Evolutionary conservation across 108 stramenopile genomes (phyloP), one percentile per base, ranked within the genome.

Genomic region (Skeletonema costatum): DNA sequence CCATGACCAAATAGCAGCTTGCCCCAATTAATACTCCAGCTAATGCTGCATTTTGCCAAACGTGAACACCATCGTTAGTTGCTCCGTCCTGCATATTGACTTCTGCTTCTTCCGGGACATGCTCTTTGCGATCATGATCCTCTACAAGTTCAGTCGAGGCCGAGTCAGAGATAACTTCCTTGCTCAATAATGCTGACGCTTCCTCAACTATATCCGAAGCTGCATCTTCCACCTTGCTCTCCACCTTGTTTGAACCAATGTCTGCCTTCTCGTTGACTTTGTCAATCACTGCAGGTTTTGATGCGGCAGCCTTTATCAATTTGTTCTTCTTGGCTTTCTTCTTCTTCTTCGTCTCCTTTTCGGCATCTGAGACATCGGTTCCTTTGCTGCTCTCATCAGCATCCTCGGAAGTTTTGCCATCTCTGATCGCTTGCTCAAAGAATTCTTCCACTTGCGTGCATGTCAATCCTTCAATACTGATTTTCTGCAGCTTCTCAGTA

Each of bases 401-500:
- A n/a, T 72, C 73, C 12, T 86, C 70, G 11, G 68, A 72, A 11
- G 78, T 56, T 9, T 77, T 76, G 19, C 88, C 87, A 29, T 88
- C 87, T 36, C 72, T 69, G 42, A 94, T 93, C 6, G 78, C 82
- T 46, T 83, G 68, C 58, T 80, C 76, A 36, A 96, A 92, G 76
- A 87, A 93, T 9, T 87, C 83, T 82, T 96, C 93, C 12, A 94
- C 86, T 14, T 96, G 91, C 56, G 82, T 61, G 69, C 93, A 93
- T 32, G 91, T 89, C 30, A 96, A 68, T 39, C 85, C 90, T 38
- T 93, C 92, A 25, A 87, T 82, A 19, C 90, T 87, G 16, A 96
- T 89, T 35, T 80, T 72, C 35, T 86, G 75, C 10, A 94, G 71
- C 13, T 83, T 85, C 21, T 83, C 90, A 3, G 93, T 94, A 51